A percentile compares a stretch with the other conserved stretches of the same genome.
Conservation (phyloP, 2,329 filamentous ascomycete species). For the Corynespora cassiicola region DNA sequence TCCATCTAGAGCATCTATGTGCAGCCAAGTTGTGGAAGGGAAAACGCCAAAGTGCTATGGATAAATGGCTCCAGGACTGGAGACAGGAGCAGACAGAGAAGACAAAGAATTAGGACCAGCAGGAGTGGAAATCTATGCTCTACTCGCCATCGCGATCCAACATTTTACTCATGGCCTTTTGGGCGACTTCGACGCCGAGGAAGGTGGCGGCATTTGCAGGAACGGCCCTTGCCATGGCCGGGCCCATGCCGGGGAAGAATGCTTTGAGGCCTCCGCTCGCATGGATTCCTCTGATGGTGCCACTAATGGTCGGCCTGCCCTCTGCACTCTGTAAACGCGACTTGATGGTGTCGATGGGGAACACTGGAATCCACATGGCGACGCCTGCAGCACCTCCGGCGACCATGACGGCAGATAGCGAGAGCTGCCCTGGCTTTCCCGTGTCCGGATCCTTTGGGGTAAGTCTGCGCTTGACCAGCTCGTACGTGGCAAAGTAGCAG, state of each 20-base stretch:
- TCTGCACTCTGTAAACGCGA: slow-evolving; percentile 89
- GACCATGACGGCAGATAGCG: slow-evolving; percentile 79
- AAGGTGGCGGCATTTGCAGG: slow-evolving; percentile 98
- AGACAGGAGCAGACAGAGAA: neutral
- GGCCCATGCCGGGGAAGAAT: slow-evolving; percentile 97
- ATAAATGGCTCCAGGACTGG: too few relatives aligned
- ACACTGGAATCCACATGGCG: slow-evolving; percentile 99
- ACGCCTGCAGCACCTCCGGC: slow-evolving; percentile 91
- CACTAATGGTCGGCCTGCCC: slow-evolving; percentile 79
- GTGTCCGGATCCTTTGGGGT: slow-evolving; percentile 78
- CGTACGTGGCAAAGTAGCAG: slow-evolving; percentile 97
- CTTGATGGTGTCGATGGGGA: slow-evolving; percentile 97
- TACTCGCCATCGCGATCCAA: slow-evolving; percentile 59
- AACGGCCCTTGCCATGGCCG: slow-evolving; percentile 88
- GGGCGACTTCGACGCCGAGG: slow-evolving; percentile 81
- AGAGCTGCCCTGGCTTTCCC: slow-evolving; percentile 79
- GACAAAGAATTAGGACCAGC: too few relatives aligned
- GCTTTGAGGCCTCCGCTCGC: slow-evolving; percentile 81
- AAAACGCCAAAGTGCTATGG: too few relatives aligned
- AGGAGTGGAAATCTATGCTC: neutral
- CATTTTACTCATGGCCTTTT: slow-evolving; percentile 80
- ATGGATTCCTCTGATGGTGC: slow-evolving; percentile 84
- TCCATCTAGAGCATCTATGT: too few relatives aligned
- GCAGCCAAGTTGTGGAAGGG: too few relatives aligned
- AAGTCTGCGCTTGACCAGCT: slow-evolving; percentile 87